A percentile compares a stretch with the other conserved stretches of the same genome.
phyloP scores from a whole-genome alignment of 768 basidiomycete genomes.

The Leccinum subtestaceum region DNA sequence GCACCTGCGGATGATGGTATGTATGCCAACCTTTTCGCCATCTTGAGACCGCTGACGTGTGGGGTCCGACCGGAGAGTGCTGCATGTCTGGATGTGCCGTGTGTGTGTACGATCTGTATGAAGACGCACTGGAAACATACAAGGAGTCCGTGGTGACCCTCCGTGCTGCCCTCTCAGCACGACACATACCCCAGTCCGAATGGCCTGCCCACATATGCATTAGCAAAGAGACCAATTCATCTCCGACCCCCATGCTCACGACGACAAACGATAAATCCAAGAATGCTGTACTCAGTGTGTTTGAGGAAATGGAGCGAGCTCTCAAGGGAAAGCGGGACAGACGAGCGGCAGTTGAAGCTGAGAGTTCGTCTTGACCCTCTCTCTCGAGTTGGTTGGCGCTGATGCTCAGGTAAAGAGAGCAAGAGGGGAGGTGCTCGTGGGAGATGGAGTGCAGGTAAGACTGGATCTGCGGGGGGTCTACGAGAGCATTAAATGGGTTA shows the following conservation, averaged over 20 bases:
- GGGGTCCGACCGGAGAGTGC: slow-evolving; percentile 55
- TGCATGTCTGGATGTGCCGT: slow-evolving; percentile 94
- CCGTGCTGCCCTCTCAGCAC: slow-evolving; percentile 44
- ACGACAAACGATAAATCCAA: slow-evolving; percentile 15
- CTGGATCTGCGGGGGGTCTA: slow-evolving; percentile 32
- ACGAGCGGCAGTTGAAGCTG: slow-evolving; percentile 32
- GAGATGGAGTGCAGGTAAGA: slow-evolving; percentile 14
- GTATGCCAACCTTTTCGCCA: slow-evolving; percentile 11
- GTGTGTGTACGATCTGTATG: slow-evolving; percentile 89
- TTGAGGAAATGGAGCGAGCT: slow-evolving; percentile 66
- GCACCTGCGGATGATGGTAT: slow-evolving; percentile 67
- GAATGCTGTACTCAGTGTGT: slow-evolving; percentile 53
- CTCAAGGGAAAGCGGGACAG: slow-evolving; percentile 46
- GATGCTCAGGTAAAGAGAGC: slow-evolving; percentile 17
- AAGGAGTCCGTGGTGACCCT: slow-evolving; percentile 50
- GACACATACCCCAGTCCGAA: slow-evolving; percentile 49
- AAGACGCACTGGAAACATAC: slow-evolving; percentile 67
- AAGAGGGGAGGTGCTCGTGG: slow-evolving; percentile 17
- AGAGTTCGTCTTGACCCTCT: slow-evolving; percentile 37
- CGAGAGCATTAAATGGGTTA: slow-evolving; percentile 48
- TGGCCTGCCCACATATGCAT: slow-evolving; percentile 63
- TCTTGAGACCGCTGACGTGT: background rate
- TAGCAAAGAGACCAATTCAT: background rate
- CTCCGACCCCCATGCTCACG: background rate
- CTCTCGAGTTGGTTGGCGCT: slow-evolving; percentile 2